Evolutionary conservation across 208 protist genomes (phyloP).

Genomic region (Crithidia expoeki): DNA sequence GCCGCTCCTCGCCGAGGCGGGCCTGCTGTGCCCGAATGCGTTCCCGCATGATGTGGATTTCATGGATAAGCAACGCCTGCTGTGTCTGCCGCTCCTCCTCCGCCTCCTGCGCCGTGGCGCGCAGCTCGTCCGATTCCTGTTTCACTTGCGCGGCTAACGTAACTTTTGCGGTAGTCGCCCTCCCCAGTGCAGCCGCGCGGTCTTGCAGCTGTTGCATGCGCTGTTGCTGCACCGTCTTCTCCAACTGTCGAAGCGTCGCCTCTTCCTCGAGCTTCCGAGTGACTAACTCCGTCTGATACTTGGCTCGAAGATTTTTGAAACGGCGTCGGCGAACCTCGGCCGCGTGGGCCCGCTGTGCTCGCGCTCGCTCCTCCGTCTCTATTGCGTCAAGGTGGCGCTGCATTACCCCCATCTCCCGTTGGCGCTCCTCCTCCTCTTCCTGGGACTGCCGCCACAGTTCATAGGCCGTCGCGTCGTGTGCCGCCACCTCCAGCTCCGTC

Average conservation of each 20-base stretch:
- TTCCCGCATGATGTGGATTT: constrained; percentile 59
- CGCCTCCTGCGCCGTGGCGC: constrained; percentile 38
- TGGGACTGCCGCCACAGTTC: constrained; percentile 65
- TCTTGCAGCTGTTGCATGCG: constrained; percentile 38
- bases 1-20: constrained; percentile 29
- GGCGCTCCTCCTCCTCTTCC: constrained; percentile 35
- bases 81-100: constrained; percentile 41
- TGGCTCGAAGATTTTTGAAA: constrained; percentile 24
- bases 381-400: constrained; percentile 47
- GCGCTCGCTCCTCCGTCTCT: constrained; percentile 40
- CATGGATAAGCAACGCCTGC: constrained; percentile 61
- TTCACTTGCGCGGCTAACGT: constrained; percentile 43
- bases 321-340: constrained; percentile 23
- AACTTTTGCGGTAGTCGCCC: constrained; percentile 24
- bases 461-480: constrained; percentile 50
- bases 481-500: constrained; percentile 47
- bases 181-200: constrained; percentile 37
- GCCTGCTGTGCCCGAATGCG: constrained; percentile 46
- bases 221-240: constrained; percentile 32
- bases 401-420: constrained; percentile 30
- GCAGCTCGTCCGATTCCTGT: constrained; percentile 43
- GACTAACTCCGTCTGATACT: constrained; percentile 25
- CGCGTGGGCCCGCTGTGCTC: constrained; percentile 22
- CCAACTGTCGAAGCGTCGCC: constrained; percentile 15
- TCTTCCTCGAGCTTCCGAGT: constrained; percentile 10